Conservation (phyloP, 352 stramenopile genomes). For the Lagenidium giganteum region DNA sequence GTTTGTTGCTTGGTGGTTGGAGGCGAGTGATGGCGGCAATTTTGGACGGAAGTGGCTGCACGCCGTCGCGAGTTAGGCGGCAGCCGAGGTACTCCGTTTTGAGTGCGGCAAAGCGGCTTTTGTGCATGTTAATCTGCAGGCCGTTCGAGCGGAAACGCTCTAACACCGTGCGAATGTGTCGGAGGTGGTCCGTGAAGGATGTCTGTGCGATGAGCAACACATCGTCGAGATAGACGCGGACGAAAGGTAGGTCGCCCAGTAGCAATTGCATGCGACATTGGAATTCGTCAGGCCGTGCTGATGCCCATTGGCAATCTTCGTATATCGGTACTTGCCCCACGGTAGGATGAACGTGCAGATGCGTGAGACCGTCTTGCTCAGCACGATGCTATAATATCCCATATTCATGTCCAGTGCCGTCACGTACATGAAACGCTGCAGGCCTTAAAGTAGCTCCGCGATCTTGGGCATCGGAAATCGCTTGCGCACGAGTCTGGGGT, state of each 20-base stretch:
- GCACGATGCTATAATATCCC: slow-evolving; percentile 29
- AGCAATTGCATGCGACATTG: neutral
- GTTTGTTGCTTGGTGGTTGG: neutral
- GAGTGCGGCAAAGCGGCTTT: too few species aligned
- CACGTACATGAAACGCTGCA: slow-evolving; percentile 10
- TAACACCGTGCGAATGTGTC: slow-evolving; percentile 1
- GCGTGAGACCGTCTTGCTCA: slow-evolving; percentile 17
- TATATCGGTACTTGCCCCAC: slow-evolving; percentile 24
- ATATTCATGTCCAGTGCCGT: slow-evolving; percentile 23
- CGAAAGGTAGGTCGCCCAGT: slow-evolving; percentile 2
- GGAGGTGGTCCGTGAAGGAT: slow-evolving; percentile 1
- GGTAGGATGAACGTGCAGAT: slow-evolving; percentile 19
- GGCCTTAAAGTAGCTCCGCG: slow-evolving; percentile 23
- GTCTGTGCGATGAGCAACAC: slow-evolving; percentile 1
- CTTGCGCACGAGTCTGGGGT: slow-evolving; percentile 13
- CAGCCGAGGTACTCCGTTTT: slow-evolving; percentile 14
- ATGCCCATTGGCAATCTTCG: slow-evolving; percentile 19
- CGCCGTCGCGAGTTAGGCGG: slow-evolving; percentile 2
- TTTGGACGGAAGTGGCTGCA: neutral
- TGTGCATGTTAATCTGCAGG: too few species aligned
- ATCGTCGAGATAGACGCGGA: slow-evolving; percentile 9
- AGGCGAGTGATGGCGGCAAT: slow-evolving; percentile 3
- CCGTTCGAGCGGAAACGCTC: neutral
- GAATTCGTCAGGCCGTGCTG: slow-evolving; percentile 11
- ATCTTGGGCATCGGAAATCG: slow-evolving; percentile 23